Evolutionary conservation across 192 early-diverging fungal species (phyloP), one percentile per base, ranked within the genome.

Genomic region (Gonapodya sp.): DNA sequence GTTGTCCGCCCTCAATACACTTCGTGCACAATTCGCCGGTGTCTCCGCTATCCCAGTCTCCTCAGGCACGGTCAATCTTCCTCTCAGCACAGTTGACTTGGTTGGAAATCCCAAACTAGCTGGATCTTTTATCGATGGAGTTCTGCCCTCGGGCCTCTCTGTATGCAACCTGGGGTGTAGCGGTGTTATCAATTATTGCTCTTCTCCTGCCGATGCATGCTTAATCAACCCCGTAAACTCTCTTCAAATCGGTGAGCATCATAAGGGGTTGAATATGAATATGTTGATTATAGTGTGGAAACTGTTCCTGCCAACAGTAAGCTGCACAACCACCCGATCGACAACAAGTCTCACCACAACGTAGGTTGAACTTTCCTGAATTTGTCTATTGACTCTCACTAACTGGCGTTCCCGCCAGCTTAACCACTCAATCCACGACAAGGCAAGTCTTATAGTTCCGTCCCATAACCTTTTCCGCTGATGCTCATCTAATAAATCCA

Each of bases 131-230:
- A 64, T 64, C 46, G 46, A 64, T 24, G 46, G 46, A 64, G 24
- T 64, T 64, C 46, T 64, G 46, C 46, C 46, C 46, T 64, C 46
- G 46, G 46, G 46, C 46, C 46, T 64, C 46, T 64, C 46, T 24
- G 8, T 24, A 64, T 64, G 46, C 46, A 24, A 24, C 8, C 46
- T 64, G 8, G 46, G 46, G 8, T 64, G 46, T 24, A 64, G 46
- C 24, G 46, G 46, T 24, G 46, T 64, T 24, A 64, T 64, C 46
- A 64, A 64, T 8, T 64, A 64, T 64, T 64, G 46, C 46, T 64
- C 46, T 64, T 16, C 46, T 64, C 46, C 24, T 64, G 46, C 46
- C 46, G 24, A 64, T 64, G 46, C 46, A 24, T 64, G 46, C 46
- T 64, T 64, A 24, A 64, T 64, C 46, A 64, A 64, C 46, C 46